Evolutionary conservation across 192 early-diverging fungal species (phyloP).

Genomic region (Backusella macrospora): DNA sequence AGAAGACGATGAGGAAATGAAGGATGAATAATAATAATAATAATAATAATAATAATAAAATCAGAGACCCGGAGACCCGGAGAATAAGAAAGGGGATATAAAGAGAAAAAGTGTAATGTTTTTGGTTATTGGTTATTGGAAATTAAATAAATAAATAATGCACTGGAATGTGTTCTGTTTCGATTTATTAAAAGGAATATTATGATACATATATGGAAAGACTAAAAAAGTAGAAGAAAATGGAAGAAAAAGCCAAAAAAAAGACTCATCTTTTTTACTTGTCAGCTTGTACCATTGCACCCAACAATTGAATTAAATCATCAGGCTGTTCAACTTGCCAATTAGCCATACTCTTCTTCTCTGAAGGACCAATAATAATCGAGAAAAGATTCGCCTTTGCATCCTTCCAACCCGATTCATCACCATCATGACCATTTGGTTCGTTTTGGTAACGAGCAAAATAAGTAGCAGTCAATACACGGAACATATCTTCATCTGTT

Average conservation of each 20-base stretch:
- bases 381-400: conserved; percentile 57
- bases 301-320: conserved; percentile 58
- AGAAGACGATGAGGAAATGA: neutral
- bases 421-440: neutral
- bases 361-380: conserved; percentile 79
- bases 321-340: conserved; percentile 80
- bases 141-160: no score
- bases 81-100: no score
- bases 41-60: conserved; percentile 1
- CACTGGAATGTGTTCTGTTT: no score
- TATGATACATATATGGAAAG: no score
- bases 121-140: no score
- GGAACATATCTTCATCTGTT: conserved; percentile 94
- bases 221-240: no score
- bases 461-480: conserved; percentile 42
- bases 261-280: no score
- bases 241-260: no score
- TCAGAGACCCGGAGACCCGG: no score
- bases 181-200: no score
- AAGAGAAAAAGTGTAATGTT: no score
- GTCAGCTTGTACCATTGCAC: conserved; percentile 1
- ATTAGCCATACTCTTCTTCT: conserved; percentile 88
- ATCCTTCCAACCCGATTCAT: neutral
- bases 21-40: neutral
- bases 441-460: neutral